phyloP scores from a whole-genome alignment of 768 basidiomycete genomes.

The Psilocybe cubensis region DNA sequence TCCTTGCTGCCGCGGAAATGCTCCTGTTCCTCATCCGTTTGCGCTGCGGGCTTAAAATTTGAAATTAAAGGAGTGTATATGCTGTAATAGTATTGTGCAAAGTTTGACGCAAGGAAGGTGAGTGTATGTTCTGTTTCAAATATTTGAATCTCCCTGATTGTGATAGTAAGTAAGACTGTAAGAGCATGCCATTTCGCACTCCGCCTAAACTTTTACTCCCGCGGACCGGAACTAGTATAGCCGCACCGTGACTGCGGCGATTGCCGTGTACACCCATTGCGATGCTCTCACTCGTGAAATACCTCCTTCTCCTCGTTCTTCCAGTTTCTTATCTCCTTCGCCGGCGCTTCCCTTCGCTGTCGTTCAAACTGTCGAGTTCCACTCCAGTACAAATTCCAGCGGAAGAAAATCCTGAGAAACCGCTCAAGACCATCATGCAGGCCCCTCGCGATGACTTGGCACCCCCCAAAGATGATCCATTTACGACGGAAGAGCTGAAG shows the following conservation, averaged over 20 bases:
- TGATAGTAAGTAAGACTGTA: too few relatives aligned
- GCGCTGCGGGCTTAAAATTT: too few relatives aligned
- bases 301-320: conserved; percentile 17
- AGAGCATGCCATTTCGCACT: not conserved
- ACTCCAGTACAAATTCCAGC: conserved; percentile 17
- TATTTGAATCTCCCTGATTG: too few relatives aligned
- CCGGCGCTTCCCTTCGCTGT: conserved; percentile 13
- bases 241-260: conserved; percentile 10
- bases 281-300: conserved; percentile 21
- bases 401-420: conserved; percentile 30
- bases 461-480: conserved; percentile 80
- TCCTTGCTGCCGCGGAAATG: too few relatives aligned
- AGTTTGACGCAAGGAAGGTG: too few relatives aligned
- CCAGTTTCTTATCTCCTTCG: conserved; percentile 22
- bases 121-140: too few relatives aligned
- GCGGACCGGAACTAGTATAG: not conserved
- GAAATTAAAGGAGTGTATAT: too few relatives aligned
- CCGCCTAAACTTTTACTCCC: not conserved
- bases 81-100: too few relatives aligned
- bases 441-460: conserved; percentile 59
- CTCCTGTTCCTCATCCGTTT: too few relatives aligned
- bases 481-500: conserved; percentile 69
- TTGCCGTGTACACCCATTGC: conserved; percentile 8
- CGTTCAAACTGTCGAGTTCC: not conserved
- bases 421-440: conserved; percentile 72